These are phyloP conservation scores for Ilyonectria destructans DNA, from an alignment of 2,329 filamentous ascomycete species.

Conservation along the genomic window DNA sequence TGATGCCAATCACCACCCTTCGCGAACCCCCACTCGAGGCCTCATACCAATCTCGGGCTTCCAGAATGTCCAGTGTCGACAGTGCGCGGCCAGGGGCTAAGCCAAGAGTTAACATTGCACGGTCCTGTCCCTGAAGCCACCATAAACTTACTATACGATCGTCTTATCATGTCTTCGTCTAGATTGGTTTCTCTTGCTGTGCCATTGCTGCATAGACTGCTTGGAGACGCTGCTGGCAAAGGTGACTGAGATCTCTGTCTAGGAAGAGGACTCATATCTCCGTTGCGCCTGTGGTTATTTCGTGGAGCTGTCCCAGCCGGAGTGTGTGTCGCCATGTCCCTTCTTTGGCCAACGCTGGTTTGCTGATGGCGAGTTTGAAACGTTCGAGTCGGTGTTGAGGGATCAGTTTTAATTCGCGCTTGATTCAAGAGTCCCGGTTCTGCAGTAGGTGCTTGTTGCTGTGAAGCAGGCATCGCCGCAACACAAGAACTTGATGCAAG, in stretches of 20 bases:
- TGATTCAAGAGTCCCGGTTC: neutral
- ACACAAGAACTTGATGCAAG: neutral
- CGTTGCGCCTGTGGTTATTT: no score
- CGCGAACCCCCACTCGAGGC: neutral
- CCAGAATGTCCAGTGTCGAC: neutral
- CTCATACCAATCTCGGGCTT: conserved; percentile 4
- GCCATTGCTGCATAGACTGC: no score
- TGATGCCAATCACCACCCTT: neutral
- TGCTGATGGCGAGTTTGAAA: no score
- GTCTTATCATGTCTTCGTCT: no score
- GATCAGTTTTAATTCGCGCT: no score
- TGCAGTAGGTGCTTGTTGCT: neutral
- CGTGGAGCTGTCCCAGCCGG: no score
- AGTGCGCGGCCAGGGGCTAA: neutral
- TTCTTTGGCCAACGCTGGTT: no score
- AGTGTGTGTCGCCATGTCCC: no score
- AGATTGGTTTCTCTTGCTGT: no score
- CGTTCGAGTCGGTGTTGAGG: no score
- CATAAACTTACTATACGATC: no score
- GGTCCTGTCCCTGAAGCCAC: neutral
- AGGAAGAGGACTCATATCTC: neutral
- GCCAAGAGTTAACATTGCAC: neutral
- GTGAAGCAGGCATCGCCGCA: neutral
- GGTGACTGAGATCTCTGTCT: neutral
- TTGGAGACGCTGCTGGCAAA: no score